Percentiles rank a stretch among this genome's conserved stretches.
Evolutionary conservation across 1,284 basidiomycete genomes (phyloP).

Genomic region (Gymnopus androsaceus): DNA sequence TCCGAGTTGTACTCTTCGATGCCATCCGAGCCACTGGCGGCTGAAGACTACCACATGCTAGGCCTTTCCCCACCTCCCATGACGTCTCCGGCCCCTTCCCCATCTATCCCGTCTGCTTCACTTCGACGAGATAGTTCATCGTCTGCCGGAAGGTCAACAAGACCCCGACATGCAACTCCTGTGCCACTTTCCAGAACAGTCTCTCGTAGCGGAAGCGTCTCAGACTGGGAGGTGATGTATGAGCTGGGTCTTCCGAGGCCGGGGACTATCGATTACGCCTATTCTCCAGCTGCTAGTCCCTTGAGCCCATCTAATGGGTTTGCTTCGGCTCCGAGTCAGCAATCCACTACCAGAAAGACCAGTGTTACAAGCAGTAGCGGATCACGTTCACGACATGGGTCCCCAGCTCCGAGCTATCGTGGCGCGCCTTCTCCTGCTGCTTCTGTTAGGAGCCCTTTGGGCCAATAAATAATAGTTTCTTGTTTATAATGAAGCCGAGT

Average conservation of each 20-base stretch:
- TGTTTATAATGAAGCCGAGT: background rate
- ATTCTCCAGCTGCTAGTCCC: background rate
- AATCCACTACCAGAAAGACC: background rate
- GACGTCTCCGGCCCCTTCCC: background rate
- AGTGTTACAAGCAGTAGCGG: background rate
- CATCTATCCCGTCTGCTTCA: background rate
- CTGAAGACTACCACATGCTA: background rate
- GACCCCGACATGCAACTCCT: too few species aligned
- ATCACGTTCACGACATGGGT: background rate
- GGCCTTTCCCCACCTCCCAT: background rate
- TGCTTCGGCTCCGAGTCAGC: background rate
- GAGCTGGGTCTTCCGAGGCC: background rate
- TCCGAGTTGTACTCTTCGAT: background rate
- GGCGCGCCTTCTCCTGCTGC: background rate
- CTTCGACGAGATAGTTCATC: too few species aligned
- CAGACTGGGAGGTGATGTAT: too few species aligned
- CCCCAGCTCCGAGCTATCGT: background rate
- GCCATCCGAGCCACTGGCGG: too few species aligned
- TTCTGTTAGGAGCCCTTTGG: background rate
- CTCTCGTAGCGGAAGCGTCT: too few species aligned
- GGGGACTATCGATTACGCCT: background rate
- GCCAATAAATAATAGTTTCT: background rate
- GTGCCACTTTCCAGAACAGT: background rate
- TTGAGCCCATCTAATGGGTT: background rate
- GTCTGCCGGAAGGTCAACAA: too few species aligned